Conservation (phyloP, 305 asterid species). For the Ruellia speciosa region DNA sequence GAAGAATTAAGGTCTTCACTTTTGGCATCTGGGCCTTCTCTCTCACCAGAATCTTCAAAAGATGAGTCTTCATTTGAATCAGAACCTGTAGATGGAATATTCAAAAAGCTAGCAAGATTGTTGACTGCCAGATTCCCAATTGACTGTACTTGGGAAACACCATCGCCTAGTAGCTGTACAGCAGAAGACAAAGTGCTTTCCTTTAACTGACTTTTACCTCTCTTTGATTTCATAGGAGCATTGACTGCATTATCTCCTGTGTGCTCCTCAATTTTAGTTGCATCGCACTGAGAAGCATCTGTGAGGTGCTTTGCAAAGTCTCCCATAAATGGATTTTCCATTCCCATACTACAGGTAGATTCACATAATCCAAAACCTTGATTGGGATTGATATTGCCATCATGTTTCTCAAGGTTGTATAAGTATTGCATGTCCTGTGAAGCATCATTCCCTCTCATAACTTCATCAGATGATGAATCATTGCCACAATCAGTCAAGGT, state of each 20-base stretch:
- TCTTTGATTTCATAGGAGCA: conserved; percentile 40
- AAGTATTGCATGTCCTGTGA: conserved; percentile 34
- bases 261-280: conserved; percentile 63
- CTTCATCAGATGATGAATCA: conserved; percentile 54
- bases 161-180: conserved; percentile 81
- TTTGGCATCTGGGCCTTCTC: conserved; percentile 27
- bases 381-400: conserved; percentile 34
- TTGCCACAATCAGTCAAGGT: conserved; percentile 32
- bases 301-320: conserved; percentile 44
- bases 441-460: conserved; percentile 53
- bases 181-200: conserved; percentile 85
- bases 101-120: conserved; percentile 80
- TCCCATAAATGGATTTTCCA: conserved; percentile 42
- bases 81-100: conserved; percentile 66
- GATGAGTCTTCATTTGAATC: conserved; percentile 53
- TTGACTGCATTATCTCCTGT: conserved; percentile 31
- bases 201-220: conserved; percentile 44
- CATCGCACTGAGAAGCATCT: conserved; percentile 53
- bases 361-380: conserved; percentile 41
- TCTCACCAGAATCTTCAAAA: conserved; percentile 31
- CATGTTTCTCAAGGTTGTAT: conserved; percentile 51
- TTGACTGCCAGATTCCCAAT: conserved; percentile 91
- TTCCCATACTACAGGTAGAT: conserved; percentile 48
- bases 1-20: conserved; percentile 43
- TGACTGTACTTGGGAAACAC: conserved; percentile 92